Conservation (phyloP, 1,139 yeast genomes). For the Yamadazyma conglobata region DNA sequence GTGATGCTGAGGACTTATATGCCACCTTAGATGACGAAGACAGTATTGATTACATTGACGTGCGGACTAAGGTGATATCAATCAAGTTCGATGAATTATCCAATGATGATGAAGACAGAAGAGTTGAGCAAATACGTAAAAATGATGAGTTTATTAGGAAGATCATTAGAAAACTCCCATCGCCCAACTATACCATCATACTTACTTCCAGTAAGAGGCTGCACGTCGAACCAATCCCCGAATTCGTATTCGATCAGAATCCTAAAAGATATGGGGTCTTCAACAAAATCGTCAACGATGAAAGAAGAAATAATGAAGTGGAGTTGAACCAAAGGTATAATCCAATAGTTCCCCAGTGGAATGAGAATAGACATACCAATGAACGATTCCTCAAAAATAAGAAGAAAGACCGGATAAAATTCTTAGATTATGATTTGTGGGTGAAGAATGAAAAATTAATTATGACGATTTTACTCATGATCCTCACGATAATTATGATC, state of each 20-base stretch:
- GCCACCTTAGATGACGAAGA: conserved; percentile 39
- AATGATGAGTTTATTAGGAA: conserved; percentile 53
- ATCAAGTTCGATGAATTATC: conserved; percentile 48
- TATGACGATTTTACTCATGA: conserved; percentile 21
- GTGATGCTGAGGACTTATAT: conserved; percentile 44
- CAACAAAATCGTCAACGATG: conserved; percentile 45
- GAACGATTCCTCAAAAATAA: conserved; percentile 30
- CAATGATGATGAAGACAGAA: conserved; percentile 20
- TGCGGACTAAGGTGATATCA: conserved; percentile 55
- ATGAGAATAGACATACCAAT: conserved; percentile 30
- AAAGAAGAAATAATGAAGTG: conserved; percentile 43
- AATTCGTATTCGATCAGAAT: conserved; percentile 19
- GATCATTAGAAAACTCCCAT: conserved; percentile 60
- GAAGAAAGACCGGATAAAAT: conserved; percentile 33
- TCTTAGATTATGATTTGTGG: conserved; percentile 40
- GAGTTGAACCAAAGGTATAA: conserved; percentile 52
- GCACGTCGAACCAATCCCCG: conserved; percentile 32
- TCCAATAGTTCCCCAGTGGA: conserved; percentile 34
- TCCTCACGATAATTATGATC: conserved; percentile 12
- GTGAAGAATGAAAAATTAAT: conserved; percentile 37
- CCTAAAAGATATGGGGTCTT: conserved; percentile 42
- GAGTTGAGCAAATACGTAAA: conserved; percentile 22
- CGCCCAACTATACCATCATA: conserved; percentile 58
- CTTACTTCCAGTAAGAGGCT: conserved; percentile 33
- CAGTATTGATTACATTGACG: conserved; percentile 54